phyloP scores from a whole-genome alignment of 495 filamentous ascomycete species.

The Penicillium ochrochloron region DNA sequence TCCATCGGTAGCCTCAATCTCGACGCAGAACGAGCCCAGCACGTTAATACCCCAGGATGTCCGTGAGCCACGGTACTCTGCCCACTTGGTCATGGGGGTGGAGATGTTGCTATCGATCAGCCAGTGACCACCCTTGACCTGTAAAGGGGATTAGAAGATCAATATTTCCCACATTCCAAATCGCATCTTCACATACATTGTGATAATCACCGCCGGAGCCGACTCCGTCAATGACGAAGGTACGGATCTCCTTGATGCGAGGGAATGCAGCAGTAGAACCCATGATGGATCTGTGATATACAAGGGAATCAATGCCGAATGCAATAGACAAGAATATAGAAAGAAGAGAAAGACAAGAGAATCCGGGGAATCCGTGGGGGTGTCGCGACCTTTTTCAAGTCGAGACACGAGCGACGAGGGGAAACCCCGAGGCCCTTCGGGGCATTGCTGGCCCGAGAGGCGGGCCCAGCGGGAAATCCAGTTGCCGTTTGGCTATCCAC shows the following conservation, averaged over 20 bases:
- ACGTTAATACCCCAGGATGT: constrained; percentile 97
- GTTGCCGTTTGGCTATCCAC: constrained; percentile 8
- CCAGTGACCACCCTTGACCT: constrained; percentile 87
- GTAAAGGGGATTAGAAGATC: constrained; percentile 12
- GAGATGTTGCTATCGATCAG: constrained; percentile 89
- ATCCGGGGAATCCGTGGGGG: constrained; percentile 18
- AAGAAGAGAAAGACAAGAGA: constrained; percentile 12
- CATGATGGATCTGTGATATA: constrained; percentile 34
- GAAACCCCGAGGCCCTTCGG: constrained; percentile 30
- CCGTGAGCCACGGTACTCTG: constrained; percentile 81
- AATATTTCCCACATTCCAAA: not conserved
- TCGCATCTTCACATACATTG: constrained; percentile 60
- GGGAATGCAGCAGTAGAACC: constrained; percentile 43
- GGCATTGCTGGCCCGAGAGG: constrained; percentile 41
- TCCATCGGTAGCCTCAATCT: constrained; percentile 86
- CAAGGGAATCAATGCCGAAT: not conserved
- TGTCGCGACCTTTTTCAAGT: constrained; percentile 21
- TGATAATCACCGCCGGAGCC: constrained; percentile 93
- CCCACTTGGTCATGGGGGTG: constrained; percentile 87
- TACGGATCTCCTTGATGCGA: constrained; percentile 77
- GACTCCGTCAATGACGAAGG: constrained; percentile 82
- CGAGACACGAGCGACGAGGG: constrained; percentile 7
- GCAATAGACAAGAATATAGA: constrained; percentile 5
- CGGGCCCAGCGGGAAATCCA: constrained; percentile 16
- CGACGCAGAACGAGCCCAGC: constrained; percentile 89